Base-by-base conservation (phyloP, 2,329 filamentous ascomycete genomes). In the Phialophora expanda region DNA sequence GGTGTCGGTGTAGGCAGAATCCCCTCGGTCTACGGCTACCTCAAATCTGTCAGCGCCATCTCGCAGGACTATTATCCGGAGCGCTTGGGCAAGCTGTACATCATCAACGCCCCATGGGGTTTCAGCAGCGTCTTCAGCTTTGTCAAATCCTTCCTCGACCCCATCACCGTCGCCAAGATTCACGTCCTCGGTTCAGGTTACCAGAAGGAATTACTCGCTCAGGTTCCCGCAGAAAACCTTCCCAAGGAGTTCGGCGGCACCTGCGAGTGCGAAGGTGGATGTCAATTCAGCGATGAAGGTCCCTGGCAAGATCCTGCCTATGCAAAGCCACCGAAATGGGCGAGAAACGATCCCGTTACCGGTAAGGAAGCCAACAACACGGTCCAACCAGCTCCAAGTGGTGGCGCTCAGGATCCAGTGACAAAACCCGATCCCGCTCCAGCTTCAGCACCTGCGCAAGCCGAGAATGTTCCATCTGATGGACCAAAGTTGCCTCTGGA, bases 61-160 rank as follows among this genome's bases (percentile, higher is more conserved):
- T 96, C 92, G 71, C 95, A 98, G 82, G 97, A 98, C 86, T 96
- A 98, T 87, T 99, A 99, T 83, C 95, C 95, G 7, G 95, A 99
- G 85, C 91, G 95, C 66, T 85, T 99, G 66, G 95, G 95, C 75
- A 93, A 93, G 81, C 86, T 99, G 77, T 99, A 97, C 85, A 83
- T 99, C 74, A 97, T 99, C 88, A 99, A 99, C 81, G 92, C 94
- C 2, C 93, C 93, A 22, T 98, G 93, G 93, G 93, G 93, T 28
- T 98, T 98, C 85, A 89, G 89, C 68, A 86, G 86, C 72, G 90
- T 93, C 69, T 99, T 95, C 86, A 85, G 82, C 76, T 85, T 96
- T 65, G 87, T 98, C 80, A 97, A 96, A 86, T 88, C 89, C 72
- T 98, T 95, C 87, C 86, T 99, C 74, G 95, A 99, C 81, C 95